Base-by-base conservation (phyloP, 108 stramenopile species). In the Skeletonema potamos region DNA sequence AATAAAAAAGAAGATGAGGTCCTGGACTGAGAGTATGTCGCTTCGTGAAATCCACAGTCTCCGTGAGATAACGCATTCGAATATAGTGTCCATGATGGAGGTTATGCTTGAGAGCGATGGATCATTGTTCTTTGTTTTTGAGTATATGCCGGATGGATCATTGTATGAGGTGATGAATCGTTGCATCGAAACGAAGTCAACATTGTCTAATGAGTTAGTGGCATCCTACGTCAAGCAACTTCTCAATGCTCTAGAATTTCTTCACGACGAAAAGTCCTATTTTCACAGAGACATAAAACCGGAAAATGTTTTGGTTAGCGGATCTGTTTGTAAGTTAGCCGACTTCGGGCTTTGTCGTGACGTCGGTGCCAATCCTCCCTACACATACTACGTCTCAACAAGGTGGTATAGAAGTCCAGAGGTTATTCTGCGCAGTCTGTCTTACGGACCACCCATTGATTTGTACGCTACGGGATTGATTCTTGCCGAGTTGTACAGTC, bases 371-470 rank as follows among this genome's bases (percentile, higher is more conserved):
- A 62, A 54, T 17, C 51, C 57, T 3, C 89, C 84, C 0, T 93
- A 90, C 77, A 99, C 98, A 6, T 86, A 88, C 51, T 99, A 98
- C 77, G 96, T 99, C 10, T 88, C 89, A 11, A 98, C 98, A 1
- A 74, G 97, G 22, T 99, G 98, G 98, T 99, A 99, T 83, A 88
- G 98, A 18, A 96, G 96, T 39, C 98, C 98, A 0, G 99, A 99
- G 69, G 82, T 99, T 0, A 83, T 99, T 28, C 70, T 97, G 39
- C 79, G 85, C 1, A 74, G 82, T 27, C 72, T 82, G 3, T 34
- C 58, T 18, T 99, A 99, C 77, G 94, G 93, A 43, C 76, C 81
- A 3, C 93, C 97, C 32, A 89, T 98, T 66, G 99, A 99, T 82
- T 68, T 92, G 34, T 99, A 94, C 69, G 98, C 96, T 11, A 73